Percentiles rank a stretch among this genome's conserved stretches.
Evolutionary conservation across 2,329 filamentous ascomycete species (phyloP).

Genomic region (Xylariaceae sp.): DNA sequence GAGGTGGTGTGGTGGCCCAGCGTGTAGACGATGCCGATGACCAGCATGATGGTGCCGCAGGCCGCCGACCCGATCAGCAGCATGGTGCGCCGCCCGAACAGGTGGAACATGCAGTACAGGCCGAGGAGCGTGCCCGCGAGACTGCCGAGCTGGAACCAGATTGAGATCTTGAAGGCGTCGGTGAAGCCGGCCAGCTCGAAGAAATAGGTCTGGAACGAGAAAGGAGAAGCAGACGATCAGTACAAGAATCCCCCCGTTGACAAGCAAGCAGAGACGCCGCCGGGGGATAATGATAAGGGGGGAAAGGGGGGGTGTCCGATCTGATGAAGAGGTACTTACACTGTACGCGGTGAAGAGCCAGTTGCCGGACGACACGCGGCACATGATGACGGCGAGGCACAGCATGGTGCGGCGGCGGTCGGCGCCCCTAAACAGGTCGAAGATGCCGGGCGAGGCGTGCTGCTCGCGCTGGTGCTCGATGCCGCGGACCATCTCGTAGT

Average conservation of each 20-base stretch:
- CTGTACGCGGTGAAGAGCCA: slow-evolving; percentile 29
- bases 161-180: slow-evolving; percentile 40
- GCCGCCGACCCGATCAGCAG: slow-evolving; percentile 39
- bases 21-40: slow-evolving; percentile 40
- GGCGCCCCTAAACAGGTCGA: slow-evolving; percentile 37
- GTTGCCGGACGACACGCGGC: slow-evolving; percentile 34
- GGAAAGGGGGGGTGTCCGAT: no score
- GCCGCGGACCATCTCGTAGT: slow-evolving; percentile 25
- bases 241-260: no score
- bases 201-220: slow-evolving; percentile 44
- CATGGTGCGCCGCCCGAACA: slow-evolving; percentile 39
- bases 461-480: slow-evolving; percentile 27
- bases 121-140: slow-evolving; percentile 41
- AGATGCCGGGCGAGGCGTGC: slow-evolving; percentile 25
- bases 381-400: slow-evolving; percentile 32
- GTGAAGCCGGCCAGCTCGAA: slow-evolving; percentile 44
- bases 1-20: slow-evolving; percentile 22
- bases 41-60: slow-evolving; percentile 42
- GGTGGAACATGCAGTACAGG: slow-evolving; percentile 39
- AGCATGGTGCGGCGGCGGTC: slow-evolving; percentile 35
- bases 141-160: slow-evolving; percentile 39
- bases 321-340: slow-evolving; percentile 25
- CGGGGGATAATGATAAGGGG: no score
- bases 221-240: no score
- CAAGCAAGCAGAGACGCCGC: no score